Evolutionary conservation across 192 early-diverging fungal species (phyloP), one percentile per base, ranked within the genome.

Genomic region (Funneliformis mosseae): DNA sequence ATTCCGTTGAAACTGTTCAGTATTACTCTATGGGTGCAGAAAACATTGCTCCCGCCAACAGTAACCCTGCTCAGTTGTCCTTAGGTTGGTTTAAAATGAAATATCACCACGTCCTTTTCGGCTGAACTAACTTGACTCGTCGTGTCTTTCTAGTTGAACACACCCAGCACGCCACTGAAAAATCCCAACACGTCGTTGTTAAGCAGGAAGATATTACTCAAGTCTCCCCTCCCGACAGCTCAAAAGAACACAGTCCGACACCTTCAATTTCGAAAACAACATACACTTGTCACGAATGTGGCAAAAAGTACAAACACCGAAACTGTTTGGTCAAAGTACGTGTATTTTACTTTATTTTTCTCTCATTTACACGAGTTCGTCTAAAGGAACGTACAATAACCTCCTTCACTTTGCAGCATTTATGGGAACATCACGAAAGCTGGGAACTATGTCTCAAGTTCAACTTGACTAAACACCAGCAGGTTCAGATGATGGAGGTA

Each of bases 401-500:
- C 39, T 60, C 42, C 8, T 41, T 41, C 18, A 10, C 5, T 67
- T 46, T 46, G 64, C 25, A 85, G 85, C 89, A 90, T 64, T 81
- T 87, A 33, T 90, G 89, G 89, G 89, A 90, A 84, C 89, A 90
- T 79, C 89, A 90, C 84, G 89, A 89, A 60, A 85, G 86, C 76
- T 90, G 89, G 89, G 88, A 89, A 33, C 78, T 87, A 16, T 90
- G 89, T 77, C 84, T 90, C 28, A 89, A 89, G 76, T 90, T 89
- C 78, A 90, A 90, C 79, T 75, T 90, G 76, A 88, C 89, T 39
- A 90, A 90, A 76, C 89, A 90, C 83, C 89, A 90, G 84, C 89
- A 90, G 78, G 89, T 90, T 7, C 89, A 90, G 76, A 90, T 90
- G 89, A 90, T 90, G 89, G 89, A 90, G 88, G 88, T 82, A 74